phyloP scores from a whole-genome alignment of 2,329 filamentous ascomycete genomes.

The Colletotrichum phormii region DNA sequence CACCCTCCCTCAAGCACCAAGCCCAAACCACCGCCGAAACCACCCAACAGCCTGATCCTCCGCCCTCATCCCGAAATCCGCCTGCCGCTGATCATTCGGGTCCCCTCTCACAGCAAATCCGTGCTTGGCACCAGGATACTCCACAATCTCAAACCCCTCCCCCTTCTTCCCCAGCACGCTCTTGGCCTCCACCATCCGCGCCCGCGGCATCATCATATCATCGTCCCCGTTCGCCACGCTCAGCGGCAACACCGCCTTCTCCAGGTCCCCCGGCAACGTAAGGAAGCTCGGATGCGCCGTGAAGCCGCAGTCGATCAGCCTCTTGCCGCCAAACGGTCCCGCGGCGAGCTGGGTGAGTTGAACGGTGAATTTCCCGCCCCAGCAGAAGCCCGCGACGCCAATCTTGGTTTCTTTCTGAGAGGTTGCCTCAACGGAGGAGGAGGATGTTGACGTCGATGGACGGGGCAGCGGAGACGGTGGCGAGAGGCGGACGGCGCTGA shows the following conservation, averaged over 20 bases:
- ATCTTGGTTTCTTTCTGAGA: slow-evolving; percentile 46
- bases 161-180: slow-evolving; percentile 48
- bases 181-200: slow-evolving; percentile 48
- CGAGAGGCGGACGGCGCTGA: slow-evolving; percentile 50
- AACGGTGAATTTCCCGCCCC: slow-evolving; percentile 68
- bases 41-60: slow-evolving; percentile 45
- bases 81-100: slow-evolving; percentile 40
- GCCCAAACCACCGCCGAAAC: slow-evolving; percentile 41
- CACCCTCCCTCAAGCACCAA: not conserved
- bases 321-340: slow-evolving; percentile 43
- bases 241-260: slow-evolving; percentile 56
- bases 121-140: slow-evolving; percentile 45
- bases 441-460: not conserved
- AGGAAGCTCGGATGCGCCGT: slow-evolving; percentile 65
- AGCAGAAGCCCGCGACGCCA: slow-evolving; percentile 71
- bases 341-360: slow-evolving; percentile 47
- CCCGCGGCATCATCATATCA: slow-evolving; percentile 53
- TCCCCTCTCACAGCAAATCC: slow-evolving; percentile 45
- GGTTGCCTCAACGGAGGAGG: not conserved
- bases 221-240: slow-evolving; percentile 59
- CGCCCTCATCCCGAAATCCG: slow-evolving; percentile 40
- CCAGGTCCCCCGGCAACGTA: slow-evolving; percentile 58
- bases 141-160: slow-evolving; percentile 39
- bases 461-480: slow-evolving; percentile 20
- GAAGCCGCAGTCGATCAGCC: slow-evolving; percentile 64